phyloP scores from a whole-genome alignment of 768 basidiomycete genomes.

The Royoungia palumana region DNA sequence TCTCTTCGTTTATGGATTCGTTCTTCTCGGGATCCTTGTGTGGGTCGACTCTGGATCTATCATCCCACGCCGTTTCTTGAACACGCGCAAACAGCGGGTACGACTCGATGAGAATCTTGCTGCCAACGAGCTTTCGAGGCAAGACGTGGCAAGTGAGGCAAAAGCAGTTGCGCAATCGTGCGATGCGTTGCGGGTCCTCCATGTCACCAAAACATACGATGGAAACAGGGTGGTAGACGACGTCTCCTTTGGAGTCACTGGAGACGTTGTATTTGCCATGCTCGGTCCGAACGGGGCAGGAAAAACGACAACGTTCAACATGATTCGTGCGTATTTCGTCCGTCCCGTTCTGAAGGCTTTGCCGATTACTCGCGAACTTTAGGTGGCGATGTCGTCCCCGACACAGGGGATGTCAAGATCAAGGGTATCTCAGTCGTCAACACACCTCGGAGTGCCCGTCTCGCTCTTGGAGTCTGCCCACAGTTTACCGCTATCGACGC shows the following conservation, averaged over 20 bases:
- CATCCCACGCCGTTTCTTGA: constrained; percentile 38
- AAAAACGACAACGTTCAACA: constrained; percentile 78
- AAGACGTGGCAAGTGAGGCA: constrained; percentile 58
- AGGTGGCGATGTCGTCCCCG: constrained; percentile 70
- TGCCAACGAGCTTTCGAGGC: constrained; percentile 23
- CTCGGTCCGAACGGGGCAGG: constrained; percentile 84
- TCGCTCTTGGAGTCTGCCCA: constrained; percentile 76
- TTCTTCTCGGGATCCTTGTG: constrained; percentile 62
- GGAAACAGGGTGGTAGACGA: constrained; percentile 63
- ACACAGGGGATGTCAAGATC: constrained; percentile 66
- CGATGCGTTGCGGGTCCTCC: constrained; percentile 60
- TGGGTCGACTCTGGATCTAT: constrained; percentile 70
- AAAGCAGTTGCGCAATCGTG: constrained; percentile 43
- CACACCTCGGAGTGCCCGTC: constrained; percentile 60
- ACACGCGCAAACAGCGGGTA: constrained; percentile 13
- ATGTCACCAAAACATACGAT: constrained; percentile 59
- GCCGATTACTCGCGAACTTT: neutral
- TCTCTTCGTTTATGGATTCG: constrained; percentile 55
- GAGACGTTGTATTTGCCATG: constrained; percentile 65
- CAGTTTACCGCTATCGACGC: constrained; percentile 83
- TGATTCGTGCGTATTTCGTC: constrained; percentile 55
- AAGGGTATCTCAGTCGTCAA: constrained; percentile 61
- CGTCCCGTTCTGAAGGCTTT: neutral
- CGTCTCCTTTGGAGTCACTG: constrained; percentile 63
- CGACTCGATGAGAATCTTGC: constrained; percentile 13